Percentiles rank a stretch among this genome's conserved stretches.
Evolutionary conservation across 306 rosid genomes (phyloP).

Genomic region (Quercus dentata): DNA sequence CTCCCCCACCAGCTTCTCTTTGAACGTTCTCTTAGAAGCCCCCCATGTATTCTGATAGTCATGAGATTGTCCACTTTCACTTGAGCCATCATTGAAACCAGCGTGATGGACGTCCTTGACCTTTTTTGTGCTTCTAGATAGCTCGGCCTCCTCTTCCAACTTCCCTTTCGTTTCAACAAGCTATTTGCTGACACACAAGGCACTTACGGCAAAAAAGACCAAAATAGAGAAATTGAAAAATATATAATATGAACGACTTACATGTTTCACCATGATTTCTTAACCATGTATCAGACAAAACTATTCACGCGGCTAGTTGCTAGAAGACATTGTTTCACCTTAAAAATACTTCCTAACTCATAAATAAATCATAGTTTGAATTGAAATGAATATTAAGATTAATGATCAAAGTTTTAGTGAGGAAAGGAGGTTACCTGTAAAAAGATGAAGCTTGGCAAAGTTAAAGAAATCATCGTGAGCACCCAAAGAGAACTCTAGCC

Average conservation of each 20-base stretch:
- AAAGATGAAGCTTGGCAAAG: conserved; percentile 68
- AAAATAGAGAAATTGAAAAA: too few relatives aligned
- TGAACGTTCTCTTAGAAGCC: too few relatives aligned
- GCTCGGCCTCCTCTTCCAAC: too few relatives aligned
- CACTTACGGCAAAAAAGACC: too few relatives aligned
- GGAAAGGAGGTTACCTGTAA: conserved; percentile 33
- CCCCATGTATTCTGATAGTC: too few relatives aligned
- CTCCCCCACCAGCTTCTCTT: too few relatives aligned
- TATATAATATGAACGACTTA: not conserved
- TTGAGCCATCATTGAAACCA: too few relatives aligned
- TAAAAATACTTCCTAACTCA: not conserved
- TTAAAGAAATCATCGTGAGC: conserved; percentile 72
- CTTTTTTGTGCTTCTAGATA: too few relatives aligned
- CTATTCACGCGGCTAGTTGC: not conserved
- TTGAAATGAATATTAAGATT: not conserved
- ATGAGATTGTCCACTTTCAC: too few relatives aligned
- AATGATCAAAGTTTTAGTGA: not conserved
- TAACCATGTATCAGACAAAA: not conserved
- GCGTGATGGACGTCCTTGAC: too few relatives aligned
- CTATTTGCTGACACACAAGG: too few relatives aligned
- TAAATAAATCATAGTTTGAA: not conserved
- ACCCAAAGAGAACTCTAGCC: conserved; percentile 64
- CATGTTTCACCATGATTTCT: not conserved
- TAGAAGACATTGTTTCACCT: not conserved
- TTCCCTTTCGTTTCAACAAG: too few relatives aligned